Base-by-base conservation (phyloP, 371 early-diverging fungal species). In the Quaeritorhiza haematococci region DNA sequence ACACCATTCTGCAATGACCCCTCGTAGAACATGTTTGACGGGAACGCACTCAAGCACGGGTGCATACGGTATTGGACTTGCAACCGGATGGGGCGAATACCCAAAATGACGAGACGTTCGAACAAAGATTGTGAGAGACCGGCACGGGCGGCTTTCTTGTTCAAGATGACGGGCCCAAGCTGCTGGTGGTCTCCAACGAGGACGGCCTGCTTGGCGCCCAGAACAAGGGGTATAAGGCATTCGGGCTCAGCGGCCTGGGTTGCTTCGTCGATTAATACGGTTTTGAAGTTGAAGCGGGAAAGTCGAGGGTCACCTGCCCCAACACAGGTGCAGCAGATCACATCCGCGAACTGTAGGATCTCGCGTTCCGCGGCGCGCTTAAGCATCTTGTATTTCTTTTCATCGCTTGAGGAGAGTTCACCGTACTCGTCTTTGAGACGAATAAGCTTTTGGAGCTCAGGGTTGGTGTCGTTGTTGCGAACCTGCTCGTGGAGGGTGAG, bases 121-220 rank as follows among this genome's bases (percentile, higher is more conserved):
- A 99, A 99, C 38, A 99, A 73, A 3, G 95, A 94, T 73, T 94
- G 96, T 52, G 90, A 88, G 33, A 96, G 79, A 41, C 98, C 98
- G 1, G 96, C 94, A 27, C 87, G 79, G 1, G 94, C 92, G 0
- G 96, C 96, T 59, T 94, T 91, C 72, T 97, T 97, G 81, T 90
- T 93, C 83, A 97, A 86, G 50, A 98, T 91, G 10, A 98, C 96
- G 3, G 99, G 98, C 2, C 98, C 98, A 23, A 99, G 73, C 69
- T 99, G 99, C 74, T 98, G 96, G 68, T 98, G 98, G 73, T 99
- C 99, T 30, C 99, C 99, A 2, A 99, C 97, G 10, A 99, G 79
- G 0, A 99, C 92, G 17, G 90, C 89, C 74, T 98, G 98, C 61
- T 91, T 93, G 49, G 88, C 87, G 3, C 98, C 96, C 45, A 93